Percentiles rank a stretch among this genome's conserved stretches.
These are phyloP conservation scores for Fusarium mundagurra DNA, from an alignment of 2,329 filamentous ascomycete genomes.

Conservation along the genomic window DNA sequence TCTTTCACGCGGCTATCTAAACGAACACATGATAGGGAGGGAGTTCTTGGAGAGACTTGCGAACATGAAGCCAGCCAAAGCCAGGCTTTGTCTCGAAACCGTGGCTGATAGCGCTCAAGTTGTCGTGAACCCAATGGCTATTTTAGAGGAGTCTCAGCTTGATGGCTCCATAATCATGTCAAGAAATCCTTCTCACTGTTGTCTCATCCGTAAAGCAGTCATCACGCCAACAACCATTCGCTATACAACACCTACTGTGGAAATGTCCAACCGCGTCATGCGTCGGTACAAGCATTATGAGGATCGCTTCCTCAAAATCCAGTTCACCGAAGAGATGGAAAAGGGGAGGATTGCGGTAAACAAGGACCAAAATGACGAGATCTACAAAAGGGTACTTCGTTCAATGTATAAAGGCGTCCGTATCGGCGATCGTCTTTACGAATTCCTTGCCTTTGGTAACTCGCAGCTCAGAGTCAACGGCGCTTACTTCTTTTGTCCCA, in stretches of 20 bases:
- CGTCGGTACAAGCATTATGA: conserved; percentile 73
- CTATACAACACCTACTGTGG: conserved; percentile 79
- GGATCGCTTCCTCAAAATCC: conserved; percentile 87
- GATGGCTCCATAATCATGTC: conserved; percentile 57
- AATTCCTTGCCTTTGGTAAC: conserved; percentile 94
- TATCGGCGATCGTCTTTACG: conserved; percentile 83
- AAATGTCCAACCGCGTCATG: conserved; percentile 88
- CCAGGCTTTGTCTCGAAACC: conserved; percentile 77
- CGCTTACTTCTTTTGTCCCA: conserved; percentile 90
- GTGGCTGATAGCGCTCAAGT: conserved; percentile 71
- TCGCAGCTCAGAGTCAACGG: conserved; percentile 93
- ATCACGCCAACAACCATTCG: conserved; percentile 88
- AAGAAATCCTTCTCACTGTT: conserved; percentile 76
- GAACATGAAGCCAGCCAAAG: conserved; percentile 55
- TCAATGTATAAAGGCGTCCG: conserved; percentile 80
- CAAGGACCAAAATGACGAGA: conserved; percentile 68
- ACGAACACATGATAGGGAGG: conserved; percentile 75
- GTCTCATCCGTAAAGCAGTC: conserved; percentile 77
- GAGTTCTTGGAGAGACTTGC: conserved; percentile 75
- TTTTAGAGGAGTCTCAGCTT: conserved; percentile 69
- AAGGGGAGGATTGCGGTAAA: conserved; percentile 65
- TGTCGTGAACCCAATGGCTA: conserved; percentile 75
- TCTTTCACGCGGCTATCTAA: conserved; percentile 80
- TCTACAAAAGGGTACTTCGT: conserved; percentile 79
- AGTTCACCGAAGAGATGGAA: conserved; percentile 84